Evolutionary conservation across 805 yeast genomes (phyloP), one percentile per base, ranked within the genome.

Genomic region (Candida stauntonica): DNA sequence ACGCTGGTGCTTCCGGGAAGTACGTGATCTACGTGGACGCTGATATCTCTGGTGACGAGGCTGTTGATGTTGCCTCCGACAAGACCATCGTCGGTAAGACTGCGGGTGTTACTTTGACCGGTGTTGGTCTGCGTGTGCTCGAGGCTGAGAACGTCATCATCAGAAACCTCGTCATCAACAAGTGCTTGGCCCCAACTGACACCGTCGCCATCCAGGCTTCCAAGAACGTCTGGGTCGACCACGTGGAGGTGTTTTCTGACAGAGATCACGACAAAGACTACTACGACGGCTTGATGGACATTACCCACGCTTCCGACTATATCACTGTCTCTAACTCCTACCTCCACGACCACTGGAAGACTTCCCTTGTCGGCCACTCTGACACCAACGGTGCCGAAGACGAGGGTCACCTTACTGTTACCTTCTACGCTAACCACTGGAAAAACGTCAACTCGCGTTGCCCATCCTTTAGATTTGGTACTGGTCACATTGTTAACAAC

Each of bases 31-130:
- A 26, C 26, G 11, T 34, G 24, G 20, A 26, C 26, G 26, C 8
- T 7, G 31, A 34, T 19, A 26, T 34, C 31, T 14, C 26, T 19
- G 36, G 36, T 27, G 17, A 34, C 29, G 36, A 20, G n/a, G 26
- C 26, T 11, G 16, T 34, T 12, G 13, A 9, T 5, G 36, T 34
- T 12, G 11, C 36, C 14, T 26, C 36, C 14, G 36, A 34, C 31
- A 34, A 34, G 31, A 34, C 36, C 27, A 34, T 34, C 19, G 20
- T 34, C 12, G 36, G 36, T 34, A 34, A 34, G 31, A 27, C 36
- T 11, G 18, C 36, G 14, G 36, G 36, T 34, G 16, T 34, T 15
- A 34, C 36, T 11, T 7, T 34, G n/a, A 28, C 31, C 3, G 36
- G 36, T 34, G 27, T 34, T 15, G 36, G 36, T n/a, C 27, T 34